Conservation (phyloP, 1,139 yeast genomes). For the Yamadazyma trypodendri region DNA sequence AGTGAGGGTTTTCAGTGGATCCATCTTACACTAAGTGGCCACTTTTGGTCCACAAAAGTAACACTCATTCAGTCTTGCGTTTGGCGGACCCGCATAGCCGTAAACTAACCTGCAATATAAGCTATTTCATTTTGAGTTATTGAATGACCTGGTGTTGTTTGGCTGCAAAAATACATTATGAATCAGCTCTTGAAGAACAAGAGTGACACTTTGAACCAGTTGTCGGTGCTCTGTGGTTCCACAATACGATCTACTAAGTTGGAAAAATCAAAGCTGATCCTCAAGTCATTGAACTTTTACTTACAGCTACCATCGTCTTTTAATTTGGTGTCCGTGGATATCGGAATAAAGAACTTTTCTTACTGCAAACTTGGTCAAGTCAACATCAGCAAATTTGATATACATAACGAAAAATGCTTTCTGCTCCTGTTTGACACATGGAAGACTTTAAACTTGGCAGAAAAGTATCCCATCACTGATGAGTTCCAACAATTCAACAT, state of each 20-base stretch:
- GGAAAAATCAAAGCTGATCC: conserved; percentile 24
- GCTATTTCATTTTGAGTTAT: too few relatives aligned
- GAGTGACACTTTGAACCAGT: conserved; percentile 22
- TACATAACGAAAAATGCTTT: conserved; percentile 9
- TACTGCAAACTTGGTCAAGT: conserved; percentile 27
- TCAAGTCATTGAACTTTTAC: conserved; percentile 21
- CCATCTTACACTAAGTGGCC: too few relatives aligned
- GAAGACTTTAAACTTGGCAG: conserved; percentile 28
- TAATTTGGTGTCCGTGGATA: conserved; percentile 32
- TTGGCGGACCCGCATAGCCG: too few relatives aligned
- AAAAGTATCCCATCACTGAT: conserved; percentile 10
- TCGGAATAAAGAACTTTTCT: conserved; percentile 44
- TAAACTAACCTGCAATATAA: too few relatives aligned
- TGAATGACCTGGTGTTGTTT: neutral
- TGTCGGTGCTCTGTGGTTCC: conserved; percentile 37
- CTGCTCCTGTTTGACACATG: conserved; percentile 19
- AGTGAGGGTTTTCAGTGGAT: too few relatives aligned
- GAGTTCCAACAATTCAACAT: conserved; percentile 8
- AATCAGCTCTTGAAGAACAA: conserved; percentile 10
- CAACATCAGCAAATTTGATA: conserved; percentile 11
- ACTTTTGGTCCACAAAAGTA: too few relatives aligned
- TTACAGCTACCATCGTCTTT: conserved; percentile 17
- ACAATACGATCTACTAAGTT: conserved; percentile 26
- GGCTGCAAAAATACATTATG: conserved; percentile 3
- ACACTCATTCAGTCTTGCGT: too few relatives aligned